Percentiles rank a stretch among this genome's conserved stretches.
Conservation (phyloP, 345 rosid genomes). For the Aurinia saxatilis region DNA sequence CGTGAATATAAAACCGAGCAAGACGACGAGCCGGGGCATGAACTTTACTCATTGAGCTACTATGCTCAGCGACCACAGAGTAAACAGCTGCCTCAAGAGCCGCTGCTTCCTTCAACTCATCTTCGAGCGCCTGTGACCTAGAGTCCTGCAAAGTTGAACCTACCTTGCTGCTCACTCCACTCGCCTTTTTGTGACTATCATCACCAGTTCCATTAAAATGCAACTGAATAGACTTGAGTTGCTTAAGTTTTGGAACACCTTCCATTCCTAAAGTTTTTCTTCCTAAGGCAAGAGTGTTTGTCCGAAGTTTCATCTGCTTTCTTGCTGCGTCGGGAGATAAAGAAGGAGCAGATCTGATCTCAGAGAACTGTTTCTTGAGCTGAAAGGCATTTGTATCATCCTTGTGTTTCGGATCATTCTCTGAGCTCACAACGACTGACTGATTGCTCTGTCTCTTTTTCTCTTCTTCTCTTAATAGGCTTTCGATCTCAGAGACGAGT, state of each 20-base stretch:
- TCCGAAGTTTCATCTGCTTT: slow-evolving; percentile 50
- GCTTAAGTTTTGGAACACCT: slow-evolving; percentile 45
- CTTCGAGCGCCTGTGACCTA: slow-evolving; percentile 59
- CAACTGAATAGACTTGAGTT: slow-evolving; percentile 48
- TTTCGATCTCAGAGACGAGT: slow-evolving; percentile 28
- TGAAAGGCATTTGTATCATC: slow-evolving; percentile 10
- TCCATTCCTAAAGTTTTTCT: slow-evolving; percentile 38
- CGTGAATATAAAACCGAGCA: slow-evolving; percentile 74
- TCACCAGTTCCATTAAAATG: slow-evolving; percentile 34
- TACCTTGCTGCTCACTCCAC: slow-evolving; percentile 13
- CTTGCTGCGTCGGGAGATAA: slow-evolving; percentile 36
- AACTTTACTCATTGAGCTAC: slow-evolving; percentile 73
- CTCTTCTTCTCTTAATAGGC: slow-evolving; percentile 27
- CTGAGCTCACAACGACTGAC: background rate
- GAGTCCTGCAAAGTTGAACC: slow-evolving; percentile 32
- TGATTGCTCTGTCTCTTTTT: slow-evolving; percentile 23
- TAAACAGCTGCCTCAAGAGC: slow-evolving; percentile 80
- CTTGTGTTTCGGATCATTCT: slow-evolving; percentile 27
- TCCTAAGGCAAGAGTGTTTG: slow-evolving; percentile 44
- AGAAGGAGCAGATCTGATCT: slow-evolving; percentile 26
- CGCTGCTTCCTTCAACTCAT: slow-evolving; percentile 88
- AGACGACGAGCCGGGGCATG: slow-evolving; percentile 93
- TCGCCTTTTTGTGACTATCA: slow-evolving; percentile 22
- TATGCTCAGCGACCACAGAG: slow-evolving; percentile 87
- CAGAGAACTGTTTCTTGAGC: slow-evolving; percentile 33